Base-by-base conservation (phyloP, 345 rosid species). In the Heritiera littoralis region DNA sequence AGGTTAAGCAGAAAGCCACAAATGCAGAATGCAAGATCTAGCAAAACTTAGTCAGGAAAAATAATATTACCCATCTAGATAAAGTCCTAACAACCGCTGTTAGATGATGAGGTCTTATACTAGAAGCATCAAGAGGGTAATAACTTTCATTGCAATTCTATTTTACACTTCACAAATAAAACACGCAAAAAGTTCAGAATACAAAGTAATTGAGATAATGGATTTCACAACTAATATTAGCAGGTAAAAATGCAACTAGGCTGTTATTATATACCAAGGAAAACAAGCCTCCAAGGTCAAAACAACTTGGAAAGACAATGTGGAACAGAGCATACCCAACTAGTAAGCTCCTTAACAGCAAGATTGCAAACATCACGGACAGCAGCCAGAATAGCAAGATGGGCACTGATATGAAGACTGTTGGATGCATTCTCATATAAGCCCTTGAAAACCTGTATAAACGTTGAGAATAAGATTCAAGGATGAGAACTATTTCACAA, bases 301-400 rank as follows among this genome's bases (percentile, higher is more conserved):
- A 64, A 64, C 17, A 13, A 10, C 76, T 72, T 54, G 14, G 4
- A 72, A 54, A 64, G 45, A 64, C 40, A 77, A 67, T 49, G 38
- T 48, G 54, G 48, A 66, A 56, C 7, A 35, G 65, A 76, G 43
- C 95, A 81, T 96, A 96, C 99, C 99, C 98, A 94, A 77, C 98
- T 91, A 51, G 99, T 96, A 79, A 96, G 98, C 89, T 94, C 95
- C 84, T 92, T 96, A 55, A 92, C 95, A 30, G 94, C 97, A 75
- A 89, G 94, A 90, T 92, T 94, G 92, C 95, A 92, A 70, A 96
- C 94, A 87, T 94, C 99, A 81, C 98, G 95, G 83, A 96, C 87
- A 68, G 95, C 95, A 72, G 89, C 93, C 78, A 96, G 88, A 82
- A 96, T 91, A 66, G 92, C 97, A 66, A 96, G 92, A 86, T 92